Base-by-base conservation (phyloP, 768 basidiomycete genomes). In the Hericium alpestre region DNA sequence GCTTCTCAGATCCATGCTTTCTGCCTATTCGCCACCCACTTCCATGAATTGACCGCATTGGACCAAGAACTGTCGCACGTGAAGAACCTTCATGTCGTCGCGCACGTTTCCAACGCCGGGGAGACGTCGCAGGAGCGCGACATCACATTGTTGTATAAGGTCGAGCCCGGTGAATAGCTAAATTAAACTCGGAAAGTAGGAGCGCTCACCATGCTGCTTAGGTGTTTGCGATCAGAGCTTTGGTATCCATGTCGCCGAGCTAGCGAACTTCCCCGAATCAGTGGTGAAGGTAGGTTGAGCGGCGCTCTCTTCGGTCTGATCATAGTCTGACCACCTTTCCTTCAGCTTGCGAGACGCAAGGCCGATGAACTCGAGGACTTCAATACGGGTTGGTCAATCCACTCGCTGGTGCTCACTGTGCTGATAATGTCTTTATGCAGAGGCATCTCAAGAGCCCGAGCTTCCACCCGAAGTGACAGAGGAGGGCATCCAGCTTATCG, bases 251-350 rank as follows among this genome's bases (percentile, higher is more conserved):
- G 96, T 99, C 15, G 96, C 96, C 0, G 80, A 93, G 67, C 75
- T 98, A n/a, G 95, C 95, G 3, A 94, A 97, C 70, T 99, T 99
- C 71, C 96, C 96, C 0, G 90, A 94, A 59, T 87, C 84, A 61
- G 94, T 98, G 11, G 81, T 98, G 58, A 90, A 87, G 76, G 87
- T 90, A 51, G 57, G 75, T 60, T 11, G 18, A 8, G 43, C 1
- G 11, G 2, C n/a, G 38, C 7, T 5, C 51, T 15, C n/a, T 20
- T 23, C 38, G 16, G 43, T 50, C 51, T 51, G 32, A 15, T 54
- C 13, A 47, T 50, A 15, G 3, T 25, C 22, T 59, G 48, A 52
- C 12, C 38, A 15, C 43, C 13, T 7, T 46, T 46, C 12, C 37
- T 53, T 20, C 65, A 92, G 91, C 80, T 92, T 49, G 94, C 90